Evolutionary conservation across 2,329 filamentous ascomycete genomes (phyloP).

Genomic region (Apiospora pterosperma): DNA sequence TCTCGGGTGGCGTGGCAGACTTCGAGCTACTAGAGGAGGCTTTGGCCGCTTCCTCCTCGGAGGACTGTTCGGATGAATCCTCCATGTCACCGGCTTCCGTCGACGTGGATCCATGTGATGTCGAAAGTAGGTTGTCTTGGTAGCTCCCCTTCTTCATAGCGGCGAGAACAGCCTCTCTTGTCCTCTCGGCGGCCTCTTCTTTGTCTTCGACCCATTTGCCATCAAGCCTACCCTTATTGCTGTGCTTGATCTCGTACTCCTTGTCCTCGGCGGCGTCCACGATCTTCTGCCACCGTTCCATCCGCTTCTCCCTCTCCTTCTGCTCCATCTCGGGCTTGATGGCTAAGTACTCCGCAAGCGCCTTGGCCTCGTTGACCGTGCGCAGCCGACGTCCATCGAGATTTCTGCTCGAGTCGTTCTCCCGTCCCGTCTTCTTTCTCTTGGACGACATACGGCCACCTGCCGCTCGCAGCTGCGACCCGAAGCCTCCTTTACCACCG

Average conservation of each 20-base stretch:
- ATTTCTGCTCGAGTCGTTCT: constrained; percentile 88
- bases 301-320: constrained; percentile 83
- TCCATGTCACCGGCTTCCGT: constrained; percentile 29
- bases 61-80: constrained; percentile 28
- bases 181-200: constrained; percentile 83
- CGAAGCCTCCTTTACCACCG: constrained; percentile 97
- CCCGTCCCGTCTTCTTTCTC: constrained; percentile 77
- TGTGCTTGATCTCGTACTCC: constrained; percentile 78
- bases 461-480: constrained; percentile 91
- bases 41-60: constrained; percentile 35
- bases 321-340: constrained; percentile 97
- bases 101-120: constrained; percentile 46
- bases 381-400: constrained; percentile 85
- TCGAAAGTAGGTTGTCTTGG: constrained; percentile 56
- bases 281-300: constrained; percentile 83
- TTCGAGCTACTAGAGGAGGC: constrained; percentile 35
- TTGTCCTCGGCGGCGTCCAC: constrained; percentile 79
- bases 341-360: constrained; percentile 88
- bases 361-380: constrained; percentile 93
- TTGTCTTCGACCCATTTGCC: constrained; percentile 95
- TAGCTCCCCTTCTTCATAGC: constrained; percentile 64
- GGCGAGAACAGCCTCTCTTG: constrained; percentile 69
- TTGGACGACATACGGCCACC: constrained; percentile 98
- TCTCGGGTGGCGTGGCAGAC: constrained; percentile 43
- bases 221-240: constrained; percentile 69